phyloP scores from a whole-genome alignment of 805 yeast species.

The Pichia manshurica region DNA sequence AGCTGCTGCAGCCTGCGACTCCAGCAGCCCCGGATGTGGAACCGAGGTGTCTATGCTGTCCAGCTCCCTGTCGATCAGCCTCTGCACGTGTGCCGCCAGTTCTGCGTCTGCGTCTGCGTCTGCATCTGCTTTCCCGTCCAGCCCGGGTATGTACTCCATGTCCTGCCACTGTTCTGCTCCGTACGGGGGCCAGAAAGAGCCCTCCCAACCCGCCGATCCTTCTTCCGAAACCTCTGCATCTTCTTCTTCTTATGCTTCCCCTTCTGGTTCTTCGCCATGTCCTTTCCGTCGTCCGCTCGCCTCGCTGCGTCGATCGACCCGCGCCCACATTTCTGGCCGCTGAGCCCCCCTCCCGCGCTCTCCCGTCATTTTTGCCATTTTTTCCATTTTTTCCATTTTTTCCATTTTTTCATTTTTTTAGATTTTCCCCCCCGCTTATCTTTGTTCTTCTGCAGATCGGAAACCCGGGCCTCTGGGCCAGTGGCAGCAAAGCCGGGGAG shows the following conservation, averaged over 20 bases:
- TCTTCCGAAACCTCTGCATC: not conserved
- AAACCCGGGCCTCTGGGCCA: no score
- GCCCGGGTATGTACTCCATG: conserved; percentile 1
- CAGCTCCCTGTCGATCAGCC: not conserved
- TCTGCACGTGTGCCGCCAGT: not conserved
- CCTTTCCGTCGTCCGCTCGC: not conserved
- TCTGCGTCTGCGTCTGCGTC: not conserved
- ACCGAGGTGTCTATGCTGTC: not conserved
- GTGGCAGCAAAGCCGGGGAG: no score
- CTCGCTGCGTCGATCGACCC: no score
- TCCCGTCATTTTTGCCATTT: not conserved
- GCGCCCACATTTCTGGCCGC: no score
- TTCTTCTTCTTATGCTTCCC: not conserved
- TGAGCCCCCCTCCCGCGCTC: not conserved
- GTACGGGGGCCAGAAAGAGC: no score
- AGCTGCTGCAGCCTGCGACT: not conserved
- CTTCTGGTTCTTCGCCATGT: no score
- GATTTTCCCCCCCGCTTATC: no score
- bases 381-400: no score
- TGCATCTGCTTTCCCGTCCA: not conserved
- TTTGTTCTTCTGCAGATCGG: no score
- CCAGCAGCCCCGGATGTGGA: not conserved
- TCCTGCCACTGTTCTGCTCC: not conserved
- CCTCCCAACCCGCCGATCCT: not conserved
- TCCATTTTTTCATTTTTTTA: no score